Evolutionary conservation across 371 early-diverging fungal genomes (phyloP).

Genomic region (Mucor racemosus): DNA sequence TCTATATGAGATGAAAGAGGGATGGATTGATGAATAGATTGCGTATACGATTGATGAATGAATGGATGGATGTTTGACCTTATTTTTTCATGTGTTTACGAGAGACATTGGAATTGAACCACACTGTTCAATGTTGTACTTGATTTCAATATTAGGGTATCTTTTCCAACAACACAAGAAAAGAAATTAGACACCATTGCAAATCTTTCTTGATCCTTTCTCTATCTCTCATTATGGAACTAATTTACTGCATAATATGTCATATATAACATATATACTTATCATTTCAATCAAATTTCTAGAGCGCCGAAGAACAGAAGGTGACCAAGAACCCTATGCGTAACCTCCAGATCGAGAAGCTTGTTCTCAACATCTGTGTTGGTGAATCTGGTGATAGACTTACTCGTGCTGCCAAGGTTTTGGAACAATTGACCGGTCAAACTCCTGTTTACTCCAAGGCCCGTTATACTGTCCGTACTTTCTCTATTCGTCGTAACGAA

Average conservation of each 20-base stretch:
- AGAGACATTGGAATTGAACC: not conserved
- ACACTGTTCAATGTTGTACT: not conserved
- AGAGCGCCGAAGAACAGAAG: constrained; percentile 71
- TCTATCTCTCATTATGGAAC: not conserved
- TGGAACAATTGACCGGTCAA: constrained; percentile 99
- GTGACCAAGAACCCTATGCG: constrained; percentile 90
- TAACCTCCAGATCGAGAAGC: constrained; percentile 98
- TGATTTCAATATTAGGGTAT: not conserved
- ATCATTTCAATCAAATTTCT: constrained; percentile 1
- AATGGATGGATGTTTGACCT: constrained; percentile 13
- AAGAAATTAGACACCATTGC: no score
- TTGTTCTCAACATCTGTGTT: constrained; percentile 99
- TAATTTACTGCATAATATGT: not conserved
- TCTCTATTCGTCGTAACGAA: constrained; percentile 99
- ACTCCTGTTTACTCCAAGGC: constrained; percentile 99
- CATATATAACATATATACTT: not conserved
- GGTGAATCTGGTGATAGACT: constrained; percentile 99
- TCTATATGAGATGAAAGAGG: not conserved
- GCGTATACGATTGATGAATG: not conserved
- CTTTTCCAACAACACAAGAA: not conserved
- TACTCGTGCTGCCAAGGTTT: constrained; percentile 99
- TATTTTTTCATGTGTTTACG: not conserved
- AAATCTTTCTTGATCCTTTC: not conserved
- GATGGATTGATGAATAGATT: not conserved
- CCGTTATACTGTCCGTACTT: constrained; percentile 99